These are phyloP conservation scores for Aspergillus sp. DNA, from an alignment of 2,329 filamentous ascomycete genomes.

Conservation along the genomic window DNA sequence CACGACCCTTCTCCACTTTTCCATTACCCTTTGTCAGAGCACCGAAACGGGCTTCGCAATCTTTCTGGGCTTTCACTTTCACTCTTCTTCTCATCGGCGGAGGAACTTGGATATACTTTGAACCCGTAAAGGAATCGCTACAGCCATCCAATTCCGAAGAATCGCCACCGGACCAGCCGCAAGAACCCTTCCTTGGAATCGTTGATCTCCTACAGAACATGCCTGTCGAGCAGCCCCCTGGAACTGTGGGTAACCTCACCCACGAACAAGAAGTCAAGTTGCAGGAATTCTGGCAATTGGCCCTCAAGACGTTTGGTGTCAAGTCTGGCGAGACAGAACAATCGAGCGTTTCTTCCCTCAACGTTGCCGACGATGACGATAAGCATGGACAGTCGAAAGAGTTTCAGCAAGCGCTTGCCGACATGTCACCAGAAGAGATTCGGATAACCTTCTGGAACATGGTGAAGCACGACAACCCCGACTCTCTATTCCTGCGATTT, in stretches of 20 bases:
- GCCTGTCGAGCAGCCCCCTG: slow-evolving; percentile 36
- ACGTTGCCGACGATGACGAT: slow-evolving; percentile 59
- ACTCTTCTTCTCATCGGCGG: slow-evolving; percentile 27
- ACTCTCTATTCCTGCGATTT: slow-evolving; percentile 74
- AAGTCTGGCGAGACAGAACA: slow-evolving; percentile 16
- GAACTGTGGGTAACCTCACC: slow-evolving; percentile 81
- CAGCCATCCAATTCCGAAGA: slow-evolving; percentile 3
- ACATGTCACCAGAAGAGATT: slow-evolving; percentile 68
- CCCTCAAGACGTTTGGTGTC: slow-evolving; percentile 70
- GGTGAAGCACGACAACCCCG: slow-evolving; percentile 92
- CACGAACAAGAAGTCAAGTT: slow-evolving; percentile 81
- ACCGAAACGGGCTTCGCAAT: slow-evolving; percentile 27
- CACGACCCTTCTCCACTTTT: slow-evolving; percentile 22
- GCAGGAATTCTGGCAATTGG: slow-evolving; percentile 73
- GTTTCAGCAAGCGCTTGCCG: slow-evolving; percentile 74
- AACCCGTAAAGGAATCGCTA: slow-evolving; percentile 6
- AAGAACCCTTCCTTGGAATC: slow-evolving; percentile 23
- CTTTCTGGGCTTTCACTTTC: slow-evolving; percentile 32
- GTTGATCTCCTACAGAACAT: slow-evolving; percentile 33
- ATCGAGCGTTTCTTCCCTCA: slow-evolving; percentile 28
- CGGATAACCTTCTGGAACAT: slow-evolving; percentile 81
- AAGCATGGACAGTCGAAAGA: slow-evolving; percentile 89
- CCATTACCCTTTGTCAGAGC: slow-evolving; percentile 13
- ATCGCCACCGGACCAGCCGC: slow-evolving; percentile 9
- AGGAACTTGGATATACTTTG: slow-evolving; percentile 29